A percentile compares a stretch with the other conserved stretches of the same genome.
These are phyloP conservation scores for Oldenlandia corymbosa DNA, from an alignment of 257 asterid genomes.

Conservation along the genomic window DNA sequence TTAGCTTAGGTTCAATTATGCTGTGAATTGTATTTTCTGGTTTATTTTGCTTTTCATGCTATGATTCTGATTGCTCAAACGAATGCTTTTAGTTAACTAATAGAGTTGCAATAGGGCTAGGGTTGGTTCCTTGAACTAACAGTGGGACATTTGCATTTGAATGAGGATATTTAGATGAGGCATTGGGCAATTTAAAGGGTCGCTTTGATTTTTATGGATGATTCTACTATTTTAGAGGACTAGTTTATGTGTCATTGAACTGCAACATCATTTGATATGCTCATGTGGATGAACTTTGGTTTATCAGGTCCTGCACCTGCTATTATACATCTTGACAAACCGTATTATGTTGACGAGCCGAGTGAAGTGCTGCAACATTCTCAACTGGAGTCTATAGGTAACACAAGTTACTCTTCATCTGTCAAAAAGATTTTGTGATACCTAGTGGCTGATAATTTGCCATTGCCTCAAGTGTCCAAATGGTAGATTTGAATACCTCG, in stretches of 20 bases:
- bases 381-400: slow-evolving; percentile 67
- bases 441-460: neutral
- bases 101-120: neutral
- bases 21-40: neutral
- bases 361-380: slow-evolving; percentile 51
- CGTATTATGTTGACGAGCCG: slow-evolving; percentile 44
- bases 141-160: neutral
- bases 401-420: neutral
- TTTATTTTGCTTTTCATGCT: neutral
- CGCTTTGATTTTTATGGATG: neutral
- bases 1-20: too few relatives aligned
- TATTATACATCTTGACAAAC: slow-evolving; percentile 32
- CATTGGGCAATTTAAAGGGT: neutral
- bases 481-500: neutral
- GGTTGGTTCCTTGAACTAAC: neutral
- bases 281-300: slow-evolving; percentile 4
- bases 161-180: neutral
- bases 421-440: neutral
- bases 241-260: too few relatives aligned
- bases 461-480: neutral
- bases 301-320: slow-evolving; percentile 39
- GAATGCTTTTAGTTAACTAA: neutral
- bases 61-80: neutral
- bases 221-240: neutral
- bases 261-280: neutral